Base-by-base conservation (phyloP, 208 protist species). In the Crithidia fasciculata region DNA sequence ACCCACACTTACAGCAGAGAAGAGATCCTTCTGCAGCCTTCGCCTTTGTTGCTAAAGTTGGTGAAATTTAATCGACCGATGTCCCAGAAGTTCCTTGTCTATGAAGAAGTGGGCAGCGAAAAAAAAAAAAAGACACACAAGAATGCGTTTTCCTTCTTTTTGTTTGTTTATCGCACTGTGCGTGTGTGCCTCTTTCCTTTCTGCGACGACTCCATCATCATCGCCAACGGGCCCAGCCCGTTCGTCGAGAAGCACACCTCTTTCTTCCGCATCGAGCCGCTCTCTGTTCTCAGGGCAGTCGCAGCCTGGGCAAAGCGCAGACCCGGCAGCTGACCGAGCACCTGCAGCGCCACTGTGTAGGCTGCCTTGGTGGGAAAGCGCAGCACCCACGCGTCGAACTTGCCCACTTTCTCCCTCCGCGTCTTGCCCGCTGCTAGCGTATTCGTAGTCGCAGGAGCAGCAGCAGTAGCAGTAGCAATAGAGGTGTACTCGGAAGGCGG, bases 361-460 rank as follows among this genome's bases (percentile, higher is more conserved):
- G 57, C 28, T 15, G 40, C 13, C 40, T 47, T 62, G 12, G 57
- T 47, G 7, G 28, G 13, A 62, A 62, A 47, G 8, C 57, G 57
- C 36, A 62, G 8, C 40, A 62, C 57, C 57, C 57, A 62, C 15
- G 40, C 59, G 37, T 64, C 59, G n/a, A 64, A 64, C 41, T 47
- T 64, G 59, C 59, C 59, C 5, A 41, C 37, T 41, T 64, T 64
- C 59, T 64, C 59, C 6, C 43, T 36, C 43, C 59, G 59, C 39
- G 43, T 39, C 59, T 18, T 64, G 12, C 57, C 40, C 13, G 7
- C 28, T 19, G 57, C 13, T 10, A 13, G 8, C 40, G 18, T 41
- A 7, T 9, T 5, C 45, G 57, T 28, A 8, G 5, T 43, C 8
- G 57, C n/a, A 12, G 9, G 4, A 15, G 3, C 7, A 62, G 12